Conservation (phyloP, 805 yeast genomes). For the Lachancea sp. region DNA sequence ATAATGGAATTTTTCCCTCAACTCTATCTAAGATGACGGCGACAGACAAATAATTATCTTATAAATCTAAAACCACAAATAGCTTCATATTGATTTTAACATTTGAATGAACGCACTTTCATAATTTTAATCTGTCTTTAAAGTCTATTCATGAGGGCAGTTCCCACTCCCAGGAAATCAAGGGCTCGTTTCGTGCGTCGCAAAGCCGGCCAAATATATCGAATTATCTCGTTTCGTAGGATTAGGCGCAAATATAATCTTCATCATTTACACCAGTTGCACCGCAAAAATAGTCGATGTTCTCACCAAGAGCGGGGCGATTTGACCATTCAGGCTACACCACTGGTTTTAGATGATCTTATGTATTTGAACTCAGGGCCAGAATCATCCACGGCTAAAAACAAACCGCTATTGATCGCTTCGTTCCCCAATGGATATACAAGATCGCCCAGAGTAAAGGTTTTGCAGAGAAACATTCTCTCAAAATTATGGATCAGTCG, state of each 20-base stretch:
- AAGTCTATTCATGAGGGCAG: slow-evolving; percentile 35
- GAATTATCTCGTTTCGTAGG: slow-evolving; percentile 15
- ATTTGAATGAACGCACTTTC: background rate
- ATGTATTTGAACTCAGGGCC: slow-evolving; percentile 13
- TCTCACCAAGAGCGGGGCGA: background rate
- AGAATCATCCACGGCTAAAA: slow-evolving; percentile 10
- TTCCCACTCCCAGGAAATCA: slow-evolving; percentile 29
- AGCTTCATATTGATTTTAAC: background rate
- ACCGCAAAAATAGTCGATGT: slow-evolving; percentile 1
- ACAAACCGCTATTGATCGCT: slow-evolving; percentile 29
- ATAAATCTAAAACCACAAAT: background rate
- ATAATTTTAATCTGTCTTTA: too few species aligned
- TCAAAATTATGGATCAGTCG: slow-evolving; percentile 21
- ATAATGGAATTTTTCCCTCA: too few species aligned
- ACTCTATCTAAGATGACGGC: background rate
- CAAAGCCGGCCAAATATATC: slow-evolving; percentile 13
- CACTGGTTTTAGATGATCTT: slow-evolving; percentile 18
- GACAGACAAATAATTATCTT: background rate
- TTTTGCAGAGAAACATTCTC: slow-evolving; percentile 21
- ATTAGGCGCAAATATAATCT: slow-evolving; percentile 23
- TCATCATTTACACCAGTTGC: slow-evolving; percentile 18
- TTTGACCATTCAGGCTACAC: background rate
- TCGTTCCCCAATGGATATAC: slow-evolving; percentile 26
- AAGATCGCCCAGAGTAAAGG: slow-evolving; percentile 22
- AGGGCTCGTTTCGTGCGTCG: slow-evolving; percentile 17